A percentile compares a stretch with the other conserved stretches of the same genome.
Conservation (phyloP, 805 yeast species). For the Candida alai region DNA sequence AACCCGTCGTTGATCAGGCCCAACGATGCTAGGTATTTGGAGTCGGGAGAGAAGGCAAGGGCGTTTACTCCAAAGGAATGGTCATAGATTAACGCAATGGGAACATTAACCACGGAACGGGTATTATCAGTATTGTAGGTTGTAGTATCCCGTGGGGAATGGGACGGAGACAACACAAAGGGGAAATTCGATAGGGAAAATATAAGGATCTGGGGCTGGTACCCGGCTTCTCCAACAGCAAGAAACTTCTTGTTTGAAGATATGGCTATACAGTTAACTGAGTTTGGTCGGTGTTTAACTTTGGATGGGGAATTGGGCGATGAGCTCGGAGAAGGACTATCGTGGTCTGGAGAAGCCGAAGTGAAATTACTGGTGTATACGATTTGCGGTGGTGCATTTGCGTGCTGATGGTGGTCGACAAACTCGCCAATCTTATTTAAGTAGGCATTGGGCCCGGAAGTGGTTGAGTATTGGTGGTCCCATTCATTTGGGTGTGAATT, state of each 20-base stretch:
- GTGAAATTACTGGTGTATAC: no score
- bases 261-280: slow-evolving; percentile 54
- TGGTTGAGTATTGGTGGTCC: no score
- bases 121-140: no score
- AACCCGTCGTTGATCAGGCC: slow-evolving; percentile 72
- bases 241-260: slow-evolving; percentile 51
- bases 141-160: no score
- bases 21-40: slow-evolving; percentile 51
- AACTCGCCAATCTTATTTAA: no score
- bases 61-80: slow-evolving; percentile 63
- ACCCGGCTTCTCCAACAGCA: slow-evolving; percentile 72
- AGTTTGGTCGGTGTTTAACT: slow-evolving; percentile 42
- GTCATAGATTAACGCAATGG: slow-evolving; percentile 52
- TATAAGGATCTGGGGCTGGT: slow-evolving; percentile 59
- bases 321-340: slow-evolving; percentile 11
- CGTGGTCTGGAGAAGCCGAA: no score
- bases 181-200: slow-evolving; percentile 59
- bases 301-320: slow-evolving; percentile 24
- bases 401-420: not conserved
- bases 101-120: slow-evolving; percentile 43
- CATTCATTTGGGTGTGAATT: no score
- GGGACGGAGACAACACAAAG: no score
- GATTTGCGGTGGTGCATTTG: not conserved
- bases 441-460: no score
- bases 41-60: slow-evolving; percentile 56